Base-by-base conservation (phyloP, 2,329 filamentous ascomycete genomes). In the Fusarium brevicatenulatum region DNA sequence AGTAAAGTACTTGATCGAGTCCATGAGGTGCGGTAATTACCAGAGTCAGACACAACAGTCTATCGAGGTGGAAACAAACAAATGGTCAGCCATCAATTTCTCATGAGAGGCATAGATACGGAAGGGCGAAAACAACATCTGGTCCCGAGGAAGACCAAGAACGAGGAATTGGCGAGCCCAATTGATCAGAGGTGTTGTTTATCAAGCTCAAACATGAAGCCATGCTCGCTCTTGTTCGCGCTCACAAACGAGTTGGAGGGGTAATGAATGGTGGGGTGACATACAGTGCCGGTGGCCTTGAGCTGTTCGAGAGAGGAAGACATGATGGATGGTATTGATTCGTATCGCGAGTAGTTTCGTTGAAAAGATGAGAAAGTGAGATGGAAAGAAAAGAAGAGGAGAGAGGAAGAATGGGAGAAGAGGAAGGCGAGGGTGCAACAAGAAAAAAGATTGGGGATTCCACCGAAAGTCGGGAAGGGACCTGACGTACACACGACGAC, bases 21-120 rank as follows among this genome's bases (percentile, higher is more conserved):
- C 25, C 53, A 67, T 72, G 61, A 68, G 58, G 61, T 81, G 80
- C 75, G 81, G 78, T 76, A 81, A 83, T 88, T 92, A 92, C 95
- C 96, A 85, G 95, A 97, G 88, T 98, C 96, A 85, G 93, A 95
- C 85, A 98, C 96, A 82, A 98, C 96, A 75, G 94, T 93, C 94
- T 96, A 82, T 77, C 64, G 58, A 23, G 55, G 60, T 44, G 63
- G 43, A 61, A 67, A 61, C 56, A 66, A 73, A 54, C 63, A 70
- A 65, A 62, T 50, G 60, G 75, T 80, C 71, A 80, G 78, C 68
- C 43, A 71, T 52, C 44, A 55, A 47, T 57, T 68, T 44, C 54
- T 54, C 46, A 49, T 37, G 43, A 57, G 55, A 50, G 59, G 43
- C 34, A n/a, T 40, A 30, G 28, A 59, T 25, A 28, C 39, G 47